These are phyloP conservation scores for Cucurbita pepo DNA, from an alignment of 306 rosid species.

Conservation along the genomic window DNA sequence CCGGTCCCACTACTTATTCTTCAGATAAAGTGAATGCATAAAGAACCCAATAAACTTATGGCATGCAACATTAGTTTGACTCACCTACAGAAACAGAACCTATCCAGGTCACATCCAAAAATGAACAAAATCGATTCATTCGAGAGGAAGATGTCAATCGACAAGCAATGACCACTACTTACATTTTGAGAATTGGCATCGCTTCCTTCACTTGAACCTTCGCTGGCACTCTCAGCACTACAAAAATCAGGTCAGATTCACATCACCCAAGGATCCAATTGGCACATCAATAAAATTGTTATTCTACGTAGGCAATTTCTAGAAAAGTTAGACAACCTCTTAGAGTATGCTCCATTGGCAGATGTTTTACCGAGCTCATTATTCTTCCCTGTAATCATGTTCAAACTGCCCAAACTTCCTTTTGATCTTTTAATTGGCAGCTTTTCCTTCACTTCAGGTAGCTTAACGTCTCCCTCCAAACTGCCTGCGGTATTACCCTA, in stretches of 20 bases:
- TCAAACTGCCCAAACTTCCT: conserved; percentile 98
- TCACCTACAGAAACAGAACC: not conserved
- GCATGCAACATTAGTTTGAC: not conserved
- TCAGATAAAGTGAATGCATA: not conserved
- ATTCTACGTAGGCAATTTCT: not conserved
- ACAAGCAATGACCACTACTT: conserved; percentile 22
- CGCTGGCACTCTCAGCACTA: conserved; percentile 96
- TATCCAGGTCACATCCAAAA: not conserved
- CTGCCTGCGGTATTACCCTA: conserved; percentile 79
- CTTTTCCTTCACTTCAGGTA: conserved; percentile 77
- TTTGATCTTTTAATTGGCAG: conserved; percentile 90
- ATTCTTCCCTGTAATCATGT: conserved; percentile 90
- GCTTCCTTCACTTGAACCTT: conserved; percentile 93
- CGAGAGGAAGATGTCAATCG: not conserved
- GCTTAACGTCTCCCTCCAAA: conserved; percentile 71
- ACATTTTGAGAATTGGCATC: conserved; percentile 90
- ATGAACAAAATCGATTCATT: not conserved
- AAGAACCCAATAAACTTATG: not conserved
- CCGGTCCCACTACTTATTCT: not conserved
- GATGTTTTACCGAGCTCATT: conserved; percentile 64
- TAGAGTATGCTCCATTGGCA: conserved; percentile 70
- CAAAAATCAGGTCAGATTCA: conserved; percentile 18
- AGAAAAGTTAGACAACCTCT: conserved; percentile 39
- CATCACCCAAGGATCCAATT: conserved; percentile 20
- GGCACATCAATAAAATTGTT: too few species aligned